Evolutionary conservation across 345 rosid genomes (phyloP), one percentile per base, ranked within the genome.

Genomic region (Pelargonium nanum): DNA sequence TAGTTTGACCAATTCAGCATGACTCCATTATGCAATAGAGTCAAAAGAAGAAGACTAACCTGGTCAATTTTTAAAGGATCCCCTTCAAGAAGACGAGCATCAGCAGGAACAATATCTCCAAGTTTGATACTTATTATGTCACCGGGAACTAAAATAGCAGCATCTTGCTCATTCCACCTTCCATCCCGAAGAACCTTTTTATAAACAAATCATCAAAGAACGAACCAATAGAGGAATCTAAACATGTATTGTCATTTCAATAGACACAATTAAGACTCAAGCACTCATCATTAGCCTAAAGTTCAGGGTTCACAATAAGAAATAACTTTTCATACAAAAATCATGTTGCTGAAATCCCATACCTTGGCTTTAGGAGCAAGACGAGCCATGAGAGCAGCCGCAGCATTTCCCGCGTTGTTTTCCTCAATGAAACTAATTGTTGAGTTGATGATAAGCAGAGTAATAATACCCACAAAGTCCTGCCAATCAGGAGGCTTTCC

Each of bases 401-500:
- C 99, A 8, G 96, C 99, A 60, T 92, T 85, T 51, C 99, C 99
- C 0, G 99, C 99, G 70, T 92, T 92, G 68, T 92, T 92, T 73
- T 92, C 99, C 77, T 92, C 96, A 1, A 89, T 83, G 68, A 92
- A 92, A 77, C 97, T 92, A 73, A 92, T 92, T n/a, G 99, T 89
- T 19, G 99, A 92, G 73, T 89, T 92, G 48, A 92, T 89, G 61
- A 92, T 0, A 68, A 92, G 96, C 53, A 89, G 83, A 22, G 94
- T 85, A 26, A 92, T 89, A 50, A 92, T 92, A 62, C 98, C 96
- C 57, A 92, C 90, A 65, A 91, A 91, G 57, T 88, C 98, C 74
- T 92, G 98, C 98, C 98, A 92, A 69, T 89, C 98, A 10, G 97
- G 98, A 40, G 98, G 98, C 79, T 89, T 89, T 25, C 94, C 91